These are phyloP conservation scores for Tolypocladium ovalisporum DNA, from an alignment of 2,329 filamentous ascomycete genomes.

Conservation along the genomic window DNA sequence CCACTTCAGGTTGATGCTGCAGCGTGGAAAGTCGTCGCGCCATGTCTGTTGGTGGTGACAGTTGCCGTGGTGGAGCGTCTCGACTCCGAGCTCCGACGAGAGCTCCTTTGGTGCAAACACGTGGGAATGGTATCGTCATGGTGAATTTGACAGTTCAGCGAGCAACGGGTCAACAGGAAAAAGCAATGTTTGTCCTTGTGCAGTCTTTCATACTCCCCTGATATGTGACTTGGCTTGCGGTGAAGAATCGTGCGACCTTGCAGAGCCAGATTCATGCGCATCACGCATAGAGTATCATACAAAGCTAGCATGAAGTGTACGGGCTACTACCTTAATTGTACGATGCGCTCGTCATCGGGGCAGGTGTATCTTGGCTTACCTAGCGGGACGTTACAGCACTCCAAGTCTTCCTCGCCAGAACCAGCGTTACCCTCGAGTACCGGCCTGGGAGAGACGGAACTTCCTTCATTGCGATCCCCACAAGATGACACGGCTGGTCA, in stretches of 20 bases:
- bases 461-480: no score
- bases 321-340: no score
- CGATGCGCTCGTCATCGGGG: no score
- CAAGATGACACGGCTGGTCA: not conserved
- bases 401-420: not conserved
- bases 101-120: not conserved
- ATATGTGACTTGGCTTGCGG: not conserved
- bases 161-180: no score
- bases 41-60: not conserved
- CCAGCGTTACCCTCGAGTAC: not conserved
- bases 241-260: not conserved
- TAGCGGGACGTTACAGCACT: not conserved
- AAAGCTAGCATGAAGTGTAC: no score
- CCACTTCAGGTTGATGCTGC: not conserved
- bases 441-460: not conserved
- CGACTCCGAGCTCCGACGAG: not conserved
- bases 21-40: not conserved
- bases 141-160: not conserved
- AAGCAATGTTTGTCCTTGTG: no score
- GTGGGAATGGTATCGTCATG: not conserved
- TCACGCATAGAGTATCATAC: not conserved
- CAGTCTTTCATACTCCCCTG: no score
- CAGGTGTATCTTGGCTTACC: no score
- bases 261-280: not conserved
- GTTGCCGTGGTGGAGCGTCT: not conserved